These are phyloP conservation scores for Mucor indicus DNA, from an alignment of 371 early-diverging fungal species.

Conservation along the genomic window DNA sequence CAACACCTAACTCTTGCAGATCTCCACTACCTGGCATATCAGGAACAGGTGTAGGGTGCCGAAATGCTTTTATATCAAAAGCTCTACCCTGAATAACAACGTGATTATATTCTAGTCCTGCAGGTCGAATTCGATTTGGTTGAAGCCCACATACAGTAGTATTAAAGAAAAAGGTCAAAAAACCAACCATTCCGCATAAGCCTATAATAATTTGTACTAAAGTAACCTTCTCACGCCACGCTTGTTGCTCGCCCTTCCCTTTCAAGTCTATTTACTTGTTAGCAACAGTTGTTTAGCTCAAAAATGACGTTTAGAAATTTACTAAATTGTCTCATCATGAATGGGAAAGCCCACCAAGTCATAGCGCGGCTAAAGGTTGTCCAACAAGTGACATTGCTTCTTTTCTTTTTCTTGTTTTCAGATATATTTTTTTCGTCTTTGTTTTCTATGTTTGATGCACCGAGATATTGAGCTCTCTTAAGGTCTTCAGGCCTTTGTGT, in stretches of 20 bases:
- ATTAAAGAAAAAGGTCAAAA: constrained; percentile 66
- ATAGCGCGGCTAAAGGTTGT: constrained; percentile 31
- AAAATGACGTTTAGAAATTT: not conserved
- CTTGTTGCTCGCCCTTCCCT: constrained; percentile 71
- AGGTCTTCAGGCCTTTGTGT: constrained; percentile 14
- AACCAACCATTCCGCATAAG: constrained; percentile 63
- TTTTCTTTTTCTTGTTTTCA: constrained; percentile 3
- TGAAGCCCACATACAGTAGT: constrained; percentile 57
- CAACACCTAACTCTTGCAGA: constrained; percentile 60
- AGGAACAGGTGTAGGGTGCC: constrained; percentile 37
- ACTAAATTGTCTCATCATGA: constrained; percentile 28
- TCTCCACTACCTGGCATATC: constrained; percentile 50
- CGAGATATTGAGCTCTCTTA: constrained; percentile 16
- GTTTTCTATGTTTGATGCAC: too few relatives aligned
- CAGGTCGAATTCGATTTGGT: constrained; percentile 51
- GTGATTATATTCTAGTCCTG: constrained; percentile 43
- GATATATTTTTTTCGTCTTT: not conserved
- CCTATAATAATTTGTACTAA: constrained; percentile 71
- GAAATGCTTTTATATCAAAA: constrained; percentile 44
- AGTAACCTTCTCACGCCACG: constrained; percentile 92
- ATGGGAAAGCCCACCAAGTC: constrained; percentile 45
- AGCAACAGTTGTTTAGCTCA: not conserved
- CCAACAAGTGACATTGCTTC: constrained; percentile 28
- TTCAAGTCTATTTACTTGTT: constrained; percentile 26
- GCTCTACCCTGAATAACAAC: constrained; percentile 55